Evolutionary conservation across 2,329 filamentous ascomycete species (phyloP).

Genomic region (Calycina herbarum): DNA sequence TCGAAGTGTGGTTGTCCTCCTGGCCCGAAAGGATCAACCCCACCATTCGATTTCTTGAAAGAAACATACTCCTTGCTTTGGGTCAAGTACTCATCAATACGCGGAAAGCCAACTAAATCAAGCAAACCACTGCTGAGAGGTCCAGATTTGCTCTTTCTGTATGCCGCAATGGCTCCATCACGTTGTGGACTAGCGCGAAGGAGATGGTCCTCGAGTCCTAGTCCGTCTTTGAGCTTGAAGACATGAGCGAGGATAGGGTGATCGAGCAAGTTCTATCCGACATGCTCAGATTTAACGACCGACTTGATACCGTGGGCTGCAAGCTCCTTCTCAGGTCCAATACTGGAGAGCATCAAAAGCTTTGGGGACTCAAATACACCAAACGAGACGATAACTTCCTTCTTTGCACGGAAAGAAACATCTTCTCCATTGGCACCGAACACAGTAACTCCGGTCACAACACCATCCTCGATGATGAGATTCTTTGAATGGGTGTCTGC

Average conservation of each 20-base stretch:
- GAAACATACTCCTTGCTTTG: conserved; percentile 49
- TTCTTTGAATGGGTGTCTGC: conserved; percentile 50
- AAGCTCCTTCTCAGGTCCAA: conserved; percentile 47
- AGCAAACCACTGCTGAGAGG: conserved; percentile 45
- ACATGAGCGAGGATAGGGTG: conserved; percentile 44
- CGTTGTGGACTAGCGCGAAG: conserved; percentile 39
- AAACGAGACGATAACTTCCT: conserved; percentile 30
- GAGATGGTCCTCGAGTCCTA: conserved; percentile 41
- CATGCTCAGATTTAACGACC: conserved; percentile 33
- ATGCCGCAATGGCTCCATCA: conserved; percentile 43
- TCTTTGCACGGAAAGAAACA: conserved; percentile 45
- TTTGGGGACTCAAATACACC: conserved; percentile 51
- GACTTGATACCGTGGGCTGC: conserved; percentile 33
- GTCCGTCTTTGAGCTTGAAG: conserved; percentile 44
- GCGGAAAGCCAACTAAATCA: conserved; percentile 56
- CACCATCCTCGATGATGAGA: conserved; percentile 51
- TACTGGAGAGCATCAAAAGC: conserved; percentile 50
- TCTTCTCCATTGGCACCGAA: conserved; percentile 41
- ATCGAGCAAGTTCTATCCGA: conserved; percentile 39
- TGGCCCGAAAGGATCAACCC: conserved; percentile 54
- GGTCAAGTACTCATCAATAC: conserved; percentile 55
- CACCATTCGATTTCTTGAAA: conserved; percentile 43
- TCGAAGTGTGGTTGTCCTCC: conserved; percentile 61
- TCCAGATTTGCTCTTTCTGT: conserved; percentile 43
- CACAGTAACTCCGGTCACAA: conserved; percentile 49